These are phyloP conservation scores for Cafeteria roenbergensis DNA, from an alignment of 108 stramenopile species.

Conservation along the genomic window DNA sequence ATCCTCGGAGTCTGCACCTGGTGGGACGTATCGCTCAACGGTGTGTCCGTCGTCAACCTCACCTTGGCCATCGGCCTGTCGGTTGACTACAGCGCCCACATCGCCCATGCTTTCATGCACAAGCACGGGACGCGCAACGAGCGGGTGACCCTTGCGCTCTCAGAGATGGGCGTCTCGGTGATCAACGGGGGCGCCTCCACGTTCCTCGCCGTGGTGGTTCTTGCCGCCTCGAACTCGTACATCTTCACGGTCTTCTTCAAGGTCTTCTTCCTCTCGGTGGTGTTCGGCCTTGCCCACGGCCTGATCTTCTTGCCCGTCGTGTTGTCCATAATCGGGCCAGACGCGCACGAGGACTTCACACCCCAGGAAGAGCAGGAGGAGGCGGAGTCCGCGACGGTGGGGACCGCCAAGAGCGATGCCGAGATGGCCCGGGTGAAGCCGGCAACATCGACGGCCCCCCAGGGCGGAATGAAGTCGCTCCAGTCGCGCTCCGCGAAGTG, in stretches of 20 bases:
- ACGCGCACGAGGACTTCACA: not conserved
- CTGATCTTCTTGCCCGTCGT: conserved; percentile 52
- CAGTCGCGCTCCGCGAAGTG: too few relatives aligned
- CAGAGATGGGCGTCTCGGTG: conserved; percentile 50
- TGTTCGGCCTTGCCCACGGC: conserved; percentile 49
- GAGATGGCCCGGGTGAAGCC: too few relatives aligned
- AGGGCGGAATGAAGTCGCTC: too few relatives aligned
- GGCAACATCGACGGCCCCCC: too few relatives aligned
- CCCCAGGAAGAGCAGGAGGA: too few relatives aligned
- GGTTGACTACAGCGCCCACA: conserved; percentile 34
- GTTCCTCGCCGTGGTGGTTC: conserved; percentile 59
- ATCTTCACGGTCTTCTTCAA: conserved; percentile 51
- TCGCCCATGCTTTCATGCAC: conserved; percentile 37
- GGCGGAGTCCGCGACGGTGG: too few relatives aligned
- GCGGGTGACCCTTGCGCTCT: not conserved
- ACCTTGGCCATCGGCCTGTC: conserved; percentile 35
- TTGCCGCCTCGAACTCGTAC: conserved; percentile 44
- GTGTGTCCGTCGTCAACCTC: conserved; percentile 28
- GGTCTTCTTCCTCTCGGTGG: conserved; percentile 55
- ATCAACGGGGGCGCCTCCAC: conserved; percentile 56
- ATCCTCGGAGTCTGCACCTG: conserved; percentile 30
- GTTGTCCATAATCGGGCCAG: conserved; percentile 11
- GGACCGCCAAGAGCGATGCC: too few relatives aligned
- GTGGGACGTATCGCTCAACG: conserved; percentile 30
- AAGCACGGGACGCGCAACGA: conserved; percentile 14